Percentiles rank a stretch among this genome's conserved stretches.
Evolutionary conservation across 352 stramenopile species (phyloP).

Genomic region (Pythium plurisporium): DNA sequence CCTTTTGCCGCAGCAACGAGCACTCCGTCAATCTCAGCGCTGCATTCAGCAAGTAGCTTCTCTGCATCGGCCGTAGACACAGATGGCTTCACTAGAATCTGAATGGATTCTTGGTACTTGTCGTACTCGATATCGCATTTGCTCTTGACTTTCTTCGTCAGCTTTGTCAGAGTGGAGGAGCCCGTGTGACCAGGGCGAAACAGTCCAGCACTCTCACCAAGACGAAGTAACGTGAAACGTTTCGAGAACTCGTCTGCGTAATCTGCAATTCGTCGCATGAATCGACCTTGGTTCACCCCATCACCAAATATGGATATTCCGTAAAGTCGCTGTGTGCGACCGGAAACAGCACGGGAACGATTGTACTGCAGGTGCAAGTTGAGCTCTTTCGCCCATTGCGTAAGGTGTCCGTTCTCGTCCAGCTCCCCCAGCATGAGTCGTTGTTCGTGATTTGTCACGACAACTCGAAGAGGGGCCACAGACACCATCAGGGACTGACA

Average conservation of each 20-base stretch:
- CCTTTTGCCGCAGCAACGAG: neutral
- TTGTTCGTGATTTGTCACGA: neutral
- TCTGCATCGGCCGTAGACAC: neutral
- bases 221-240: neutral
- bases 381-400: neutral
- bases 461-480: neutral
- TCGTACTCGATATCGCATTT: neutral
- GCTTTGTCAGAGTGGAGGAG: neutral
- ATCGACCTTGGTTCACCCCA: neutral
- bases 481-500: neutral
- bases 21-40: neutral
- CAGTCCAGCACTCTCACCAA: neutral
- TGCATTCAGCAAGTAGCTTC: neutral
- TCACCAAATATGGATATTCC: neutral
- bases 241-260: neutral
- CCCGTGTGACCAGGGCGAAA: neutral
- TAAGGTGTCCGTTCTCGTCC: neutral
- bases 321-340: neutral
- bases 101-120: neutral
- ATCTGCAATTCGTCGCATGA: neutral
- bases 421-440: constrained; percentile 1
- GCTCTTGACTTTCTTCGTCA: neutral
- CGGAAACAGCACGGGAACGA: no score
- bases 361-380: neutral
- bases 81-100: neutral